A percentile compares a stretch with the other conserved stretches of the same genome.
Conservation (phyloP, 495 filamentous ascomycete genomes). For the Gamarada debralockiae region DNA sequence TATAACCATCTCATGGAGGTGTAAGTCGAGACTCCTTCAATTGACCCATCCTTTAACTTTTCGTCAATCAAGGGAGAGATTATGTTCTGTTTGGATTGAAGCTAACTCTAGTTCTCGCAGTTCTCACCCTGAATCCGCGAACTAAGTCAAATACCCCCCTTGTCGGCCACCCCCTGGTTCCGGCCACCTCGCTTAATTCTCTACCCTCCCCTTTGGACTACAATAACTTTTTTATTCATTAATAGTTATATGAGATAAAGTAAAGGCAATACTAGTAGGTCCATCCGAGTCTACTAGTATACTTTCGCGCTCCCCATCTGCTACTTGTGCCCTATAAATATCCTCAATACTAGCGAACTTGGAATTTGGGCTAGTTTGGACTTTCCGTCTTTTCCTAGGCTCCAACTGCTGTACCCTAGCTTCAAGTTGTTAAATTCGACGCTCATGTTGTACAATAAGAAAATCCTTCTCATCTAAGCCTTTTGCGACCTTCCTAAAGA, state of each 20-base stretch:
- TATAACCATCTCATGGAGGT: slow-evolving; percentile 51
- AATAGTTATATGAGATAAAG: neutral
- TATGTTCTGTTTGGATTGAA: neutral
- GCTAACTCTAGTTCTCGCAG: neutral
- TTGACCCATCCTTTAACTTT: neutral
- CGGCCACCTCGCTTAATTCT: slow-evolving; percentile 1
- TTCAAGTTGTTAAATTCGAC: neutral
- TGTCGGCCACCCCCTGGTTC: neutral
- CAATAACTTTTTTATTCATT: too few relatives aligned
- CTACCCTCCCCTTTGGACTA: too few relatives aligned
- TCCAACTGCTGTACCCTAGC: neutral
- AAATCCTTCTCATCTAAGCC: too few relatives aligned
- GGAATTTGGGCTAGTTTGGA: slow-evolving; percentile 4
- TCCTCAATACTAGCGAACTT: slow-evolving; percentile 1
- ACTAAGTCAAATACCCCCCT: neutral
- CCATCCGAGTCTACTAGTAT: neutral
- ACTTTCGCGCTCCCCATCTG: neutral
- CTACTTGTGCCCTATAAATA: slow-evolving; percentile 1
- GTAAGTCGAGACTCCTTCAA: slow-evolving; percentile 20
- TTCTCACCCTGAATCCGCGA: slow-evolving; percentile 13
- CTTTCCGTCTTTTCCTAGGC: neutral
- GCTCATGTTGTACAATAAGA: neutral
- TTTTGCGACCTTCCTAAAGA: neutral
- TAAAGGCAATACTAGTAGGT: neutral
- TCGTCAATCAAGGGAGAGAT: neutral